phyloP scores from a whole-genome alignment of 1,284 basidiomycete species.

The Moesziomyces sp. region DNA sequence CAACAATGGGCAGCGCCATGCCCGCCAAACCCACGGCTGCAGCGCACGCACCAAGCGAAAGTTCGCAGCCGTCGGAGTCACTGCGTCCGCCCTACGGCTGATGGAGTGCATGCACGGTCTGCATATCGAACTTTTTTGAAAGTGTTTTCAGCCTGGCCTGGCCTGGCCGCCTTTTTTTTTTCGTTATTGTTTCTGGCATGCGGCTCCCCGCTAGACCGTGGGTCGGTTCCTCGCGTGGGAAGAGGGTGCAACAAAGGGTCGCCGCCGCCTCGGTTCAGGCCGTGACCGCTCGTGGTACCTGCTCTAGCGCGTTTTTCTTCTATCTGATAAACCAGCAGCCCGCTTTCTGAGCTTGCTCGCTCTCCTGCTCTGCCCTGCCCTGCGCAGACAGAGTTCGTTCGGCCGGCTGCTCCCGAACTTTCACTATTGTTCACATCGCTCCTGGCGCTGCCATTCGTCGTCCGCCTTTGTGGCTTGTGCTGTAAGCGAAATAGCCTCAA shows the following conservation, averaged over 20 bases:
- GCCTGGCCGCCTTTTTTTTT: conserved; percentile 8
- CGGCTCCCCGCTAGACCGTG: conserved; percentile 4
- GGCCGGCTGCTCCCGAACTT: neutral
- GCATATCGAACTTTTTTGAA: conserved; percentile 19
- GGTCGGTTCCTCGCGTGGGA: neutral
- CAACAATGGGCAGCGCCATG: neutral
- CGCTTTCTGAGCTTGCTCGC: neutral
- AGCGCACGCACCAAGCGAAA: neutral
- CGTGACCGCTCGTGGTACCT: neutral
- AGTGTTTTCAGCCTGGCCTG: conserved; percentile 2
- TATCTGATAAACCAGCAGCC: conserved; percentile 20
- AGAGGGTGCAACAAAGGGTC: neutral
- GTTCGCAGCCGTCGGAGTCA: conserved; percentile 13
- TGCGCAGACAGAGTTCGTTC: neutral
- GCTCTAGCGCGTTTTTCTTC: conserved; percentile 11
- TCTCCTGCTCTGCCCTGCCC: neutral
- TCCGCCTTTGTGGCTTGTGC: no score
- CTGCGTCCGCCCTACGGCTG: neutral
- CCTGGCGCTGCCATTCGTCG: neutral
- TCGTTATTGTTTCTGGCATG: conserved; percentile 2
- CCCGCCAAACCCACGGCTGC: conserved; percentile 19
- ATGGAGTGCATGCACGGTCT: conserved; percentile 2
- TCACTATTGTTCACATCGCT: neutral
- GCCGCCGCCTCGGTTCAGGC: conserved; percentile 3
- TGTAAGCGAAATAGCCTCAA: no score